phyloP scores from a whole-genome alignment of 208 protist genomes.

The Leishmania tarentolae region DNA sequence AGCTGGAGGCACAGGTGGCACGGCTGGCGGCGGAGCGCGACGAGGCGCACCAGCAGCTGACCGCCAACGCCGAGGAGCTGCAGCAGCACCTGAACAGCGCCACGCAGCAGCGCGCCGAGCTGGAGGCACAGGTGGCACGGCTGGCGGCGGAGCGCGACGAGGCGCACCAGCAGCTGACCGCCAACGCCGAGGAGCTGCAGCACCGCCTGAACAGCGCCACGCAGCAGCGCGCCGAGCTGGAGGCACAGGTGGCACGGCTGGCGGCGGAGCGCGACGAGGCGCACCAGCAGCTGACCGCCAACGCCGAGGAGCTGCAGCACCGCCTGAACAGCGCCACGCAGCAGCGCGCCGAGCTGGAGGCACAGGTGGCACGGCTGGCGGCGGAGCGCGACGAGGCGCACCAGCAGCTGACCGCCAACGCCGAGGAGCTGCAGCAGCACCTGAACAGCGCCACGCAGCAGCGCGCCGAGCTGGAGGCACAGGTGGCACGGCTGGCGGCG shows the following conservation, averaged over 20 bases:
- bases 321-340: neutral
- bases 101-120: no score
- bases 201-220: no score
- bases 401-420: neutral
- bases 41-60: no score
- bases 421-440: neutral
- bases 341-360: conserved; percentile 12
- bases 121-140: no score
- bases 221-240: neutral
- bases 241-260: neutral
- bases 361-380: conserved; percentile 8
- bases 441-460: neutral
- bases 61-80: no score
- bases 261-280: conserved; percentile 3
- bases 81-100: no score
- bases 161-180: no score
- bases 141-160: no score
- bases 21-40: no score
- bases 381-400: conserved; percentile 13
- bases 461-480: conserved; percentile 10
- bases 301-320: conserved; percentile 1
- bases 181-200: no score
- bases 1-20: conserved; percentile 1
- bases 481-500: conserved; percentile 1
- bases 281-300: conserved; percentile 1